Percentiles rank a stretch among this genome's conserved stretches.
Conservation (phyloP, 192 early-diverging fungal species). For the Linderina pennispora region DNA sequence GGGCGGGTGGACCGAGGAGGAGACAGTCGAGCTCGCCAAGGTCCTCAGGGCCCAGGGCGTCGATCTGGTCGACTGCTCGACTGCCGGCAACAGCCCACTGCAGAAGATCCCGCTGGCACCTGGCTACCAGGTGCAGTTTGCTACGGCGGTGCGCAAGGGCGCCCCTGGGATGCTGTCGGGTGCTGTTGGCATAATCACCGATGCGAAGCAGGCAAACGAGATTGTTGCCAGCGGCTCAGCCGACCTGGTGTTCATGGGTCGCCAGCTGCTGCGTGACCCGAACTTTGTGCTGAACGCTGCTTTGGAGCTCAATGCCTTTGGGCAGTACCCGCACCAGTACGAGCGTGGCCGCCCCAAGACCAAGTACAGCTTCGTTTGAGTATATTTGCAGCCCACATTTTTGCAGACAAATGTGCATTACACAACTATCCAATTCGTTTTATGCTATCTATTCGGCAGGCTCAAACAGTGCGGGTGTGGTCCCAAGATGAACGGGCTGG, state of each 20-base stretch:
- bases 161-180: slow-evolving; percentile 52
- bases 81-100: slow-evolving; percentile 61
- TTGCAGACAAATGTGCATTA: not conserved
- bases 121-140: slow-evolving; percentile 67
- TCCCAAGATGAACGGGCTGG: no score
- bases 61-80: slow-evolving; percentile 79
- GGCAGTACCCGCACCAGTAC: slow-evolving; percentile 62
- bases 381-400: not conserved
- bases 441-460: not conserved
- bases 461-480: no score
- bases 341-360: slow-evolving; percentile 37
- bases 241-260: slow-evolving; percentile 67
- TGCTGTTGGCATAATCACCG: slow-evolving; percentile 68
- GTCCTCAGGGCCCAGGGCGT: slow-evolving; percentile 62
- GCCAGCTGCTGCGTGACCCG: slow-evolving; percentile 67
- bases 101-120: slow-evolving; percentile 45
- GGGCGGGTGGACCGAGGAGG: slow-evolving; percentile 68
- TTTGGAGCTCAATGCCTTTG: slow-evolving; percentile 56
- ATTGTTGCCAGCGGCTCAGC: slow-evolving; percentile 59
- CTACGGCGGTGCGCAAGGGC: slow-evolving; percentile 53
- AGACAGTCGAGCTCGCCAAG: slow-evolving; percentile 59
- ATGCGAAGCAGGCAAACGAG: slow-evolving; percentile 59
- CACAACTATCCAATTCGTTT: not conserved
- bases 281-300: slow-evolving; percentile 63
- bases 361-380: slow-evolving; percentile 19